A percentile compares a stretch with the other conserved stretches of the same genome.
Evolutionary conservation across 208 protist species (phyloP).

Genomic region (Crithidia fasciculata): DNA sequence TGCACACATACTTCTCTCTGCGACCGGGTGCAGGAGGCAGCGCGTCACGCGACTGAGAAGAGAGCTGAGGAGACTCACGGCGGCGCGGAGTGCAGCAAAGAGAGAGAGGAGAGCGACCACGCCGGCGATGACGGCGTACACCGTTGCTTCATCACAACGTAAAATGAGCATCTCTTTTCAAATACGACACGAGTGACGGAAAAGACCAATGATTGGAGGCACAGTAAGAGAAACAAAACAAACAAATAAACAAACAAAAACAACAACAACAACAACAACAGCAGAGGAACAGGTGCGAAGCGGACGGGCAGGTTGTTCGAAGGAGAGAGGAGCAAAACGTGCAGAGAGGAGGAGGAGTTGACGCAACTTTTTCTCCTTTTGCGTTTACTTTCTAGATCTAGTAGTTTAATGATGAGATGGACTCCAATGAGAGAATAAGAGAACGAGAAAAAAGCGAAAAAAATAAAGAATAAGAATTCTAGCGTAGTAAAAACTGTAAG

Average conservation of each 20-base stretch:
- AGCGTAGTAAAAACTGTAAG: not conserved
- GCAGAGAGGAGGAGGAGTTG: too few relatives aligned
- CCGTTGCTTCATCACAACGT: constrained; percentile 24
- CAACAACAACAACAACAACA: not conserved
- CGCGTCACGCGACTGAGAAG: not conserved
- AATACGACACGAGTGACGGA: not conserved
- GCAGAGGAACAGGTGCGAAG: not conserved
- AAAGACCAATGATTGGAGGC: not conserved
- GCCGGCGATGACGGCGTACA: constrained; percentile 14
- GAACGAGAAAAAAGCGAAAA: constrained; percentile 15
- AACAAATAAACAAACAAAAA: constrained; percentile 5
- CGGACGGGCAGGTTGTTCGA: not conserved
- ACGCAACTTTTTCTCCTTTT: too few relatives aligned
- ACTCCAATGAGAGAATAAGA: too few relatives aligned
- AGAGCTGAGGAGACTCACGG: constrained; percentile 6
- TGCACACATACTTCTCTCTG: constrained; percentile 1
- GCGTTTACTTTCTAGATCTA: too few relatives aligned
- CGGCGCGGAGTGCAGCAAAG: constrained; percentile 10
- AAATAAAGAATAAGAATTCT: constrained; percentile 2
- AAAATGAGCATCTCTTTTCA: not conserved
- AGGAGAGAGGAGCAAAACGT: not conserved
- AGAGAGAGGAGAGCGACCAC: not conserved
- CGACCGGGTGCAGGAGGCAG: not conserved
- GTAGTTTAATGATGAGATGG: too few relatives aligned
- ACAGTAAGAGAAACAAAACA: not conserved